Percentiles rank a stretch among this genome's conserved stretches.
Evolutionary conservation across 139 green algal genomes (phyloP).

Genomic region (Chlamydomonas sp.): DNA sequence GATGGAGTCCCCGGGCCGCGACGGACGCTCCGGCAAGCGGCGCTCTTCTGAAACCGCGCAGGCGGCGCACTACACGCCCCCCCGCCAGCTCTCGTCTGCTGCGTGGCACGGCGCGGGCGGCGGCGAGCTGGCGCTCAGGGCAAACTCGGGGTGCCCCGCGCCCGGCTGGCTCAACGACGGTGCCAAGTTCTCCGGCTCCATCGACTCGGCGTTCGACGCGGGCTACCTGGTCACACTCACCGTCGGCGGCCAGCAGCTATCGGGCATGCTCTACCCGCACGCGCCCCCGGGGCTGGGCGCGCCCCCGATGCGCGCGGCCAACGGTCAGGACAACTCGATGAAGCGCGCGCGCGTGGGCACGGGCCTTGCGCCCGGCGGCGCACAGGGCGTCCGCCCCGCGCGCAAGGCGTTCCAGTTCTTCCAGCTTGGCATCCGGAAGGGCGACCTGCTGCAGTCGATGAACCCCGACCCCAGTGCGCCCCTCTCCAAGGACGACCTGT

Average conservation of each 20-base stretch:
- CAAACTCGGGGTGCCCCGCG: neutral
- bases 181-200: neutral
- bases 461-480: neutral
- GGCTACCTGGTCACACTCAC: neutral
- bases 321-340: too few relatives aligned
- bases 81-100: too few relatives aligned
- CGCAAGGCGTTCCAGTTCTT: neutral
- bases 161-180: neutral
- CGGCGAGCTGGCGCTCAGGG: too few relatives aligned
- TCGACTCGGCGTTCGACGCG: neutral
- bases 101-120: too few relatives aligned
- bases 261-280: neutral
- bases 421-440: neutral
- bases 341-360: too few relatives aligned
- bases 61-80: too few relatives aligned
- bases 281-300: neutral
- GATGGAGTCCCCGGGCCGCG: neutral
- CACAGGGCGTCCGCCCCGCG: too few relatives aligned
- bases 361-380: too few relatives aligned
- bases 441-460: neutral
- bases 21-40: too few relatives aligned
- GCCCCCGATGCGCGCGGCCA: too few relatives aligned
- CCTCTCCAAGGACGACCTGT: neutral
- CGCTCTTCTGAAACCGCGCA: too few relatives aligned
- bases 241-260: neutral